Conservation (phyloP, 1,139 yeast genomes). For the Magnusiomyces magnusii region DNA sequence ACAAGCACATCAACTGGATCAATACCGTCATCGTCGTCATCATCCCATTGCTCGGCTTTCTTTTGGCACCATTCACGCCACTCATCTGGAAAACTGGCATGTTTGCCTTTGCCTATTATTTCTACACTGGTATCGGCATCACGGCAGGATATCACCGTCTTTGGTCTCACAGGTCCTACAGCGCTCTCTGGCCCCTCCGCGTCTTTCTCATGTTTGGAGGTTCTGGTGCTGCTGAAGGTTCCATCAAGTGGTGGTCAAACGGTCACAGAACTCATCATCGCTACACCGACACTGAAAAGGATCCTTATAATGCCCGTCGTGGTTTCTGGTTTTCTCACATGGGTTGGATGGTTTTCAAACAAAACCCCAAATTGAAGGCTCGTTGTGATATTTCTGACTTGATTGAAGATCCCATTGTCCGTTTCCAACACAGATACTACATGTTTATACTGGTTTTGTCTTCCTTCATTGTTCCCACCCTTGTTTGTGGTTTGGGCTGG, state of each 20-base stretch:
- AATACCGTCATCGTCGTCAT: slow-evolving; percentile 69
- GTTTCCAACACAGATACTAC: slow-evolving; percentile 92
- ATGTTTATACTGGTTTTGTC: slow-evolving; percentile 54
- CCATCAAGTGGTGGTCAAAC: slow-evolving; percentile 99
- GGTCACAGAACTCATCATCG: slow-evolving; percentile 97
- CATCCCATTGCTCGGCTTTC: slow-evolving; percentile 61
- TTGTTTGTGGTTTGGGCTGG: slow-evolving; percentile 73
- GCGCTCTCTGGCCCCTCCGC: slow-evolving; percentile 63
- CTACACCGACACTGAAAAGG: slow-evolving; percentile 93
- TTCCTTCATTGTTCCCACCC: slow-evolving; percentile 67
- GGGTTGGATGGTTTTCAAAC: slow-evolving; percentile 95
- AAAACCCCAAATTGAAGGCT: slow-evolving; percentile 91
- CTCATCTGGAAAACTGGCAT: slow-evolving; percentile 53
- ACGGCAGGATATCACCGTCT: slow-evolving; percentile 90
- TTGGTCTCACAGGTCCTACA: slow-evolving; percentile 85
- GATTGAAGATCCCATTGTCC: slow-evolving; percentile 81
- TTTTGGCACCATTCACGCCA: slow-evolving; percentile 47
- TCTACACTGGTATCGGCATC: slow-evolving; percentile 75
- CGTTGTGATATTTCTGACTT: slow-evolving; percentile 94
- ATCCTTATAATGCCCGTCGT: slow-evolving; percentile 93
- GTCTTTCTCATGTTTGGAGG: slow-evolving; percentile 77
- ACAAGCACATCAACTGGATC: slow-evolving; percentile 87
- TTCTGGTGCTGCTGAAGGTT: slow-evolving; percentile 94
- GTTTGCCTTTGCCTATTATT: slow-evolving; percentile 57
- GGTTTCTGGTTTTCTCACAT: slow-evolving; percentile 96